Evolutionary conservation across 768 basidiomycete species (phyloP), one percentile per base, ranked within the genome.

Genomic region (Kondoa malvinella): DNA sequence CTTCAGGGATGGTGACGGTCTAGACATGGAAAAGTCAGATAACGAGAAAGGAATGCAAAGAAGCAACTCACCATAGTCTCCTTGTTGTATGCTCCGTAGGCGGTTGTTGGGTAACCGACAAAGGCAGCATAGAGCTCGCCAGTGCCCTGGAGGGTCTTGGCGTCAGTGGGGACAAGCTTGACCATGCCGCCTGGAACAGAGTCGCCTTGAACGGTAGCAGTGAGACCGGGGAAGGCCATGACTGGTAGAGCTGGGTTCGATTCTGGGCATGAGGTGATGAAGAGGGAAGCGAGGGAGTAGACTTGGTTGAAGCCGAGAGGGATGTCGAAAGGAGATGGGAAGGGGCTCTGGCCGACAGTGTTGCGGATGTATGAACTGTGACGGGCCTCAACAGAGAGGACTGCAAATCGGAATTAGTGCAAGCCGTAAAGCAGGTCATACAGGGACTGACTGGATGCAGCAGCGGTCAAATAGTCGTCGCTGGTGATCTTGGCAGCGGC

Each of bases 331-430:
- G 84, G 77, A 2, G 81, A 80, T 64, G 81, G 82, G 85, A 85
- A 86, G 0, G 83, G 79, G 40, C 80, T 78, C 26, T 76, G 78
- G 69, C 78, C 76, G 56, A 83, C 80, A 17, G 82, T 79, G 1
- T 81, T 80, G 69, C 80, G 78, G 34, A 87, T 76, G 85, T 85
- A 87, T 1, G 81, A 78, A n/a, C 83, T 80, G 67, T 87, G 86
- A 34, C 85, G 82, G 15, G 84, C 80, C 72, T 86, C 83, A 59
- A 68, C 15, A 3, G 34, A 4, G 33, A 40, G 56, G 4, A 67
- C 31, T 33, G 8, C 1, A 66, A 8, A 32, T 30, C 65, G 16
- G 40, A 81, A 15, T 66, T n/a, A 4, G 57, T 3, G 21, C 57
- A 57, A 27, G 57, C 64, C n/a, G n/a, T 56, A 33, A 33, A 50